Evolutionary conservation across 176 grass and related monocot species (phyloP), one percentile per base, ranked within the genome.

Genomic region (Oryza nivara): DNA sequence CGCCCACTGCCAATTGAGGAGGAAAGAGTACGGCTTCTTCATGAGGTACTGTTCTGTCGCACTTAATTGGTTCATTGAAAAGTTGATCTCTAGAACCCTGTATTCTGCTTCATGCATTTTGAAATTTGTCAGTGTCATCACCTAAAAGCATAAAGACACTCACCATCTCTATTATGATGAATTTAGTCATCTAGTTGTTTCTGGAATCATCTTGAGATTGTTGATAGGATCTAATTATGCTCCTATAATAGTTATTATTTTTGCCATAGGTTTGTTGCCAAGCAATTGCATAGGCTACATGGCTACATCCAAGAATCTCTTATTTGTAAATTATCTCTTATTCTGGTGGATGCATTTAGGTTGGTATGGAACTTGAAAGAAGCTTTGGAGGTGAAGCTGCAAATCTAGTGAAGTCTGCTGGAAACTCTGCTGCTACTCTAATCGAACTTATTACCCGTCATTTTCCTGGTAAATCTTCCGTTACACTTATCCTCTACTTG

Each of bases 1-100:
- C 86, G 93, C 16, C 91, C 89, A 84, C 68, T 99, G 25, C 96
- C 96, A 70, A 88, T 93, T 80, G 91, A 99, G 81, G 96, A 99
- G 70, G 96, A 99, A 91, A 83, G 93, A 82, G 88, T 96, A 10
- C 83, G 96, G 15, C 86, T 96, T 44, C 88, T 99, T 61, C 96
- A 91, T 51, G 96, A 99, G 93, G 93, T 99, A 95, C 70, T 74
- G 65, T 43, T 74, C 17, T 63, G 54, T 34, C 54, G 9, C 54
- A 12, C 1, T 0, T 22, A n/a, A 19, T 58, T 83, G 60, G n/a
- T 68, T 60, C n/a, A 34, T 60, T 60, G 3, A 45, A 45, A 23
- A 68, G 23, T 68, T 84, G 8, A 36, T 11, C 11, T 47, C 63
- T 6, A 16, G 41, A 76, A 77, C 20, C 76, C 43, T 38, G 16